These are phyloP conservation scores for Drechslerella stenobrocha DNA, from an alignment of 2,329 filamentous ascomycete genomes.

Conservation along the genomic window DNA sequence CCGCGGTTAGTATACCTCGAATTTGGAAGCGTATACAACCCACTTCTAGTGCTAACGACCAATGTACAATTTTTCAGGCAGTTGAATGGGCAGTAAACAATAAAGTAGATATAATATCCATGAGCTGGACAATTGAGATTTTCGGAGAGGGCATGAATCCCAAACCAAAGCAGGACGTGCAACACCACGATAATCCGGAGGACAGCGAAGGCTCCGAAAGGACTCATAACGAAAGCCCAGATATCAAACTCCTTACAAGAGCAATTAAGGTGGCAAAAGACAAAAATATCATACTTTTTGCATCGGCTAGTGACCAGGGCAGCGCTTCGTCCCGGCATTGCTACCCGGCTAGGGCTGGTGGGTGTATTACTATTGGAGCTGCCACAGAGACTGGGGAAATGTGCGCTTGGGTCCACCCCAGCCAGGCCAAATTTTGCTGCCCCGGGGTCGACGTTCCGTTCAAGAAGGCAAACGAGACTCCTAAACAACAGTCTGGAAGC, in stretches of 20 bases:
- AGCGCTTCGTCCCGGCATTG: slow-evolving; percentile 1
- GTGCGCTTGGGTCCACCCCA: slow-evolving; percentile 3
- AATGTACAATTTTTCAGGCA: not conserved
- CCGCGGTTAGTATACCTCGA: not conserved
- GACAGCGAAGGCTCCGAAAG: not conserved
- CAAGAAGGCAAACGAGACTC: not conserved
- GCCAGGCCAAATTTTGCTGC: slow-evolving; percentile 4
- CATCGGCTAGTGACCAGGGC: not conserved
- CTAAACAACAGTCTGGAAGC: not conserved
- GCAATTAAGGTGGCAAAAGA: slow-evolving; percentile 1
- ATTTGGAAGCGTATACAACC: not conserved
- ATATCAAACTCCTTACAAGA: slow-evolving; percentile 1
- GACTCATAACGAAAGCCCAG: not conserved
- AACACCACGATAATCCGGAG: not conserved
- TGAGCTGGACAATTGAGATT: slow-evolving; percentile 5
- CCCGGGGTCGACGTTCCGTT: slow-evolving; percentile 1
- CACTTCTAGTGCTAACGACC: too few relatives aligned
- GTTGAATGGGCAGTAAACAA: not conserved
- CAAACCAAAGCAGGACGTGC: not conserved
- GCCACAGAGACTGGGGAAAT: slow-evolving; percentile 1
- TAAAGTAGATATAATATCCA: slow-evolving; percentile 2
- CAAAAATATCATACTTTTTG: not conserved
- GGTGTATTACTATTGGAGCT: not conserved
- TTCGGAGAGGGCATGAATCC: not conserved
- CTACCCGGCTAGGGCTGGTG: not conserved